Evolutionary conservation across 352 stramenopile genomes (phyloP), one percentile per base, ranked within the genome.

Genomic region (Peronospora belbahrii): DNA sequence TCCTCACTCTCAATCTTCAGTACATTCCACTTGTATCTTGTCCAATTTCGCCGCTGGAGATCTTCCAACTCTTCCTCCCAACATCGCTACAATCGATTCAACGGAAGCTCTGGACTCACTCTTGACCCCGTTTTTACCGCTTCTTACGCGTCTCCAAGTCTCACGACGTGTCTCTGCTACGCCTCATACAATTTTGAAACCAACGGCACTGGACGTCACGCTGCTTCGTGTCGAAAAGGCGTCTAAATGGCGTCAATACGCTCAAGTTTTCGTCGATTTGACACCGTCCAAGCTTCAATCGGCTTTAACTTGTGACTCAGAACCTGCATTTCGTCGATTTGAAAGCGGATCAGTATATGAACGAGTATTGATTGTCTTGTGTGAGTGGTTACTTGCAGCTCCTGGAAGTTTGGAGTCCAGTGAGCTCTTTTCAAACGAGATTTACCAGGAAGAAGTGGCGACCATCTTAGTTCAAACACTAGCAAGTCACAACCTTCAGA

Each of bases 371-470:
- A 59, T 85, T 13, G 59, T 79, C 19, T 40, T 85, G 10, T 36
- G 45, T 17, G 60, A 79, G 22, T 66, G 59, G 57, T 20, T 64
- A 6, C 42, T 60, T 2, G 46, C 36, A n/a, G 14, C 35, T 15
- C 25, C 38, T 20, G 44, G 42, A 20, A 55, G 14, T 47, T 31
- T 62, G 27, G 56, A 54, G 19, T 19, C 51, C 19, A 73, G 66
- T 38, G 74, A 85, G 37, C 53, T 85, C 6, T 70, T 85, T 33
- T 42, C 60, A 23, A 71, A 70, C 33, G 54, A 63, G 25, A 76
- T 85, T 42, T 85, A 83, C 57, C 67, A 68, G 32, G 51, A 68
- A n/a, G 56, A 85, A 27, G 37, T 83, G n/a, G 59, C 61, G 2
- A 65, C 58, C 19, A 77, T 85, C 39, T 37, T 85, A 19, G 66